Evolutionary conservation across 768 basidiomycete species (phyloP), one percentile per base, ranked within the genome.

Genomic region (Lactarius sanguifluus): DNA sequence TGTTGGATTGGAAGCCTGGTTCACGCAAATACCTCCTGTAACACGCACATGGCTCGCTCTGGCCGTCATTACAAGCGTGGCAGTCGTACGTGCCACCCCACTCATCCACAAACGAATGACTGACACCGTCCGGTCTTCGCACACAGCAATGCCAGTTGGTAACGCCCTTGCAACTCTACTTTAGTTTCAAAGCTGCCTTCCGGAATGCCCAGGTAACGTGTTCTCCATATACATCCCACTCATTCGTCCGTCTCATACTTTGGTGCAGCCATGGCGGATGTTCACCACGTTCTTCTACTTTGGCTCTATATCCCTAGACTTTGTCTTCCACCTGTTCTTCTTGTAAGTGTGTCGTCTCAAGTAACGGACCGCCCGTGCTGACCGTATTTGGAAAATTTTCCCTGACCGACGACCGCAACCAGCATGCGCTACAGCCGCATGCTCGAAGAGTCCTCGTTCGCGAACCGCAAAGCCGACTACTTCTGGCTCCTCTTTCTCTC

Each of bases 351-450:
- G 2, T 28, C 13, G 25, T 52, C n/a, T 23, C 10, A 6, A 15
- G 25, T n/a, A 52, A 25, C 13, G 4, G 23, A 50, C 23, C 47
- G 23, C 47, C 23, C 12, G 1, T 52, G 50, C 50, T 52, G 50
- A 52, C 25, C 5, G 23, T 25, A 23, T 25, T 25, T 15, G 50
- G 23, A 28, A 6, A 41, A 2, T 1, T 16, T 16, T 12, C 50
- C 23, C 23, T 5, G 13, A 50, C 23, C 15, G 25, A 6, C 23
- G 47, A 52, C 45, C 16, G 56, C n/a, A 32, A 32, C 32, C 73
- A 97, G 96, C 76, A 96, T 98, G 95, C 82, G 97, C 61, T 98
- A 98, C 74, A 95, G 94, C 70, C 84, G 96, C 55, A 92, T 98
- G 89, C 80, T 99, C 3, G 97, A 99, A 77, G 96, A 98, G 77